phyloP scores from a whole-genome alignment of 2,329 filamentous ascomycete genomes.

The Gliomastix tumulicola region DNA sequence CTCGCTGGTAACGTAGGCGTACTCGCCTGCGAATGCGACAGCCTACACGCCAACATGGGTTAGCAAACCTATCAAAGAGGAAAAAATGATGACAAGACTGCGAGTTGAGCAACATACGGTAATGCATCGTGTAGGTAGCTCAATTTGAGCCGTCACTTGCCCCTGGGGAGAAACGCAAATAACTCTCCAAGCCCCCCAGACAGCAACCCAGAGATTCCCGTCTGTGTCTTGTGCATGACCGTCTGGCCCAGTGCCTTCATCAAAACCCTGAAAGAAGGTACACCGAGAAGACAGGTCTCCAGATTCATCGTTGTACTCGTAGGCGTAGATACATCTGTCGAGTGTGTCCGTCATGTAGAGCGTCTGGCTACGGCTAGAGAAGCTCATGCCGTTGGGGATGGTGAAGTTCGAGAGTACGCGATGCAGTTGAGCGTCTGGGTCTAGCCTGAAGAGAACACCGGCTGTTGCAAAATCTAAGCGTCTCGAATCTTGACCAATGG shows the following conservation, averaged over 20 bases:
- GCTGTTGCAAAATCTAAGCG: too few species aligned
- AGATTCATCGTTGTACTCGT: constrained; percentile 6
- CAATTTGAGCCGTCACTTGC: constrained; percentile 8
- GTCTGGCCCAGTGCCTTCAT: constrained; percentile 9
- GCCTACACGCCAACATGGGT: constrained; percentile 5
- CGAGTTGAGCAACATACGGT: constrained; percentile 4
- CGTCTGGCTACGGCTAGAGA: constrained; percentile 7
- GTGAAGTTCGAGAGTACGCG: constrained; percentile 6
- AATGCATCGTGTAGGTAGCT: constrained; percentile 8
- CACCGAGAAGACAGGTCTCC: constrained; percentile 6
- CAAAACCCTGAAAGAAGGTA: constrained; percentile 6
- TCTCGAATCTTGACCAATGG: too few species aligned
- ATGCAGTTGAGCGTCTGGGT: constrained; percentile 5
- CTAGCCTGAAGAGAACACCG: constrained; percentile 8
- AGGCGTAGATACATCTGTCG: constrained; percentile 5
- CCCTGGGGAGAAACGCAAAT: constrained; percentile 8
- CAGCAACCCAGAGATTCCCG: constrained; percentile 10
- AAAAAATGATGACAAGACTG: neutral
- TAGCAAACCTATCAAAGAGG: neutral
- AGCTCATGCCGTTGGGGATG: constrained; percentile 10
- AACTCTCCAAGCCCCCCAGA: constrained; percentile 10
- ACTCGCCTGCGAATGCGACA: constrained; percentile 8
- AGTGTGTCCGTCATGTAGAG: constrained; percentile 9
- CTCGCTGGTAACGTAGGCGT: constrained; percentile 11
- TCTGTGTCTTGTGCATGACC: constrained; percentile 9